Percentiles rank a stretch among this genome's conserved stretches.
phyloP scores from a whole-genome alignment of 495 filamentous ascomycete genomes.

The Daldinia loculata region DNA sequence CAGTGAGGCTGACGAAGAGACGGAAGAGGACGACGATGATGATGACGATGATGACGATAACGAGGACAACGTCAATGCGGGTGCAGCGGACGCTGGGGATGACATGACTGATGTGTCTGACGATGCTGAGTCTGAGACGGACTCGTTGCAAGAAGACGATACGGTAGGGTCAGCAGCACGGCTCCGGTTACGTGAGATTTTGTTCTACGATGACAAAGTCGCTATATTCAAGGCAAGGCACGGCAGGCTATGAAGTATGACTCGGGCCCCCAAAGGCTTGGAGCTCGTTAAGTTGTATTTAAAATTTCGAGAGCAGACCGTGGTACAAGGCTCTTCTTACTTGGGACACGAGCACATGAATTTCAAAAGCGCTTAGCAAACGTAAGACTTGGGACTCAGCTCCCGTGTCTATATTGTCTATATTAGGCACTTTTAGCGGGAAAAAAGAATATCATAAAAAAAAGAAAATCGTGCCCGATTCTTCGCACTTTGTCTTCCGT shows the following conservation, averaged over 20 bases:
- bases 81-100: conserved; percentile 53
- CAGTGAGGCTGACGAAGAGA: conserved; percentile 58
- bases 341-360: conserved; percentile 23
- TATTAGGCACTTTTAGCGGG: background rate
- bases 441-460: background rate
- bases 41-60: conserved; percentile 58
- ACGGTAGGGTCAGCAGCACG: conserved; percentile 58
- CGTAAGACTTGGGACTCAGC: background rate
- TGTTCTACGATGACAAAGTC: conserved; percentile 90
- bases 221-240: conserved; percentile 83
- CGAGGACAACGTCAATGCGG: conserved; percentile 51
- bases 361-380: conserved; percentile 3
- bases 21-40: conserved; percentile 61
- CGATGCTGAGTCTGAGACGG: conserved; percentile 67
- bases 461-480: background rate
- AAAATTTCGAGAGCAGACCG: conserved; percentile 10
- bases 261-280: conserved; percentile 11
- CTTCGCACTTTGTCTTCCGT: background rate
- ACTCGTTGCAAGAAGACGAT: conserved; percentile 56
- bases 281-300: conserved; percentile 27
- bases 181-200: conserved; percentile 80
- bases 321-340: conserved; percentile 16
- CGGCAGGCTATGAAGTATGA: conserved; percentile 65
- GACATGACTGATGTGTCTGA: conserved; percentile 59
- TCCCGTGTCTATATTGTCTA: background rate